Evolutionary conservation across 2,329 filamentous ascomycete species (phyloP), one percentile per base, ranked within the genome.

Genomic region (Alternaria dauci): DNA sequence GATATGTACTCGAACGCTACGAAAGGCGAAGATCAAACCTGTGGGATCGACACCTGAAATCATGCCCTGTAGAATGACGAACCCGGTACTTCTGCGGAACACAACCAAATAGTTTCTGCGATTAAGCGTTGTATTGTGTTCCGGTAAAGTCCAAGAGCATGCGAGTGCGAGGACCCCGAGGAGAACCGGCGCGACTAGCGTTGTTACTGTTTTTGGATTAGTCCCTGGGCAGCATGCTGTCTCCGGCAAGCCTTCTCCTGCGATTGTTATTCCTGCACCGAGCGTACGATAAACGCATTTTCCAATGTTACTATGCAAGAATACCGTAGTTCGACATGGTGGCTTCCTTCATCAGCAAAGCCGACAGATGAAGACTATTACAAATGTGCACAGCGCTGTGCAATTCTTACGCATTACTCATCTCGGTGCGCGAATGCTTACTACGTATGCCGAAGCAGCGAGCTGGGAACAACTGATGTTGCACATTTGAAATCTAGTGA

Each of bases 1-100:
- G 44, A 75, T 95, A 42, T 95, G 95, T 68, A 69, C 23, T 28
- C 61, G 26, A 60, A 39, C 23, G 63, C 34, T 26, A 34, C 34
- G 16, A 61, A 61, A 44, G 41, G 42, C 34, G 52, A 64, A 74
- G 23, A 50, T 65, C 30, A 59, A 67, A 7, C 67, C 67, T 20
- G 62, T 58, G 1, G 68, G 68, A 9, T 67, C 67, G 23, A 47
- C 59, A 11, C 65, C 59, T 25, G 46, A 59, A 16, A 69, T 69
- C 6, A 41, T 64, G 41, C 58, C 58, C 2, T 60, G 16, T 63
- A 44, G 28, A 30, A n/a, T 16, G 1, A 12, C 32, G 25, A 1
- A 32, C 6, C 25, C n/a, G 18, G 26, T 23, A n/a, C 4, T 23
- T 2, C 9, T 8, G 11, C 7, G n/a, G 11, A 23, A 18, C 3